These are phyloP conservation scores for Gremmenia infestans DNA, from an alignment of 2,329 filamentous ascomycete genomes.

Conservation along the genomic window DNA sequence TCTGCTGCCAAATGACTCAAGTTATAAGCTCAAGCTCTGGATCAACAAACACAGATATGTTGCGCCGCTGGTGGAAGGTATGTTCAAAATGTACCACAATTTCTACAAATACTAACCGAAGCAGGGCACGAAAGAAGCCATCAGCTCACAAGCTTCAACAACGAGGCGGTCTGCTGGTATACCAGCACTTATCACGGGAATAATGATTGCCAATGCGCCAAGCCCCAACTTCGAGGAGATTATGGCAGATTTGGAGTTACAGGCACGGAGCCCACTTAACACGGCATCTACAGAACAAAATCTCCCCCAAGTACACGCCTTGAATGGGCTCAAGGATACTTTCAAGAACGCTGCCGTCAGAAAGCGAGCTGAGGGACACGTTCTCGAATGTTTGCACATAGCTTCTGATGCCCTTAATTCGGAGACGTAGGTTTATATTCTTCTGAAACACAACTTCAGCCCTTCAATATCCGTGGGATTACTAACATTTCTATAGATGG, in stretches of 20 bases:
- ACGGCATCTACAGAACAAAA: conserved; percentile 52
- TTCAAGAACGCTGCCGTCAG: conserved; percentile 79
- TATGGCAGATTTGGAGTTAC: conserved; percentile 62
- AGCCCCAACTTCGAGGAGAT: conserved; percentile 59
- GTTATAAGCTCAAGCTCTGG: conserved; percentile 29
- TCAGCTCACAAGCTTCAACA: conserved; percentile 70
- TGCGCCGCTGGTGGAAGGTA: conserved; percentile 68
- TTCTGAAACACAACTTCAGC: not conserved
- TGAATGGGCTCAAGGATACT: conserved; percentile 90
- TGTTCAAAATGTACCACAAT: conserved; percentile 15
- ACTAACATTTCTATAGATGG: conserved; percentile 53
- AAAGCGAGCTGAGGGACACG: conserved; percentile 65
- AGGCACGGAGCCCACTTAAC: conserved; percentile 43
- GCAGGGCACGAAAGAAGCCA: conserved; percentile 62
- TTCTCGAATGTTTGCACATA: conserved; percentile 71
- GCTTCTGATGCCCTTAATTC: conserved; percentile 76
- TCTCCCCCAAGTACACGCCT: conserved; percentile 86
- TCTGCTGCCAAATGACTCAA: conserved; percentile 66
- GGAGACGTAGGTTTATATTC: conserved; percentile 52
- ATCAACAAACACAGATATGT: conserved; percentile 26
- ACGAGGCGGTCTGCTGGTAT: conserved; percentile 90
- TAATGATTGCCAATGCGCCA: conserved; percentile 62
- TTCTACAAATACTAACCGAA: not conserved
- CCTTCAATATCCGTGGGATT: conserved; percentile 2
- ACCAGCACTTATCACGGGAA: conserved; percentile 77